A percentile compares a stretch with the other conserved stretches of the same genome.
phyloP scores from a whole-genome alignment of 176 grass and related monocot genomes.

The Rhipidocladum racemiflorum region DNA sequence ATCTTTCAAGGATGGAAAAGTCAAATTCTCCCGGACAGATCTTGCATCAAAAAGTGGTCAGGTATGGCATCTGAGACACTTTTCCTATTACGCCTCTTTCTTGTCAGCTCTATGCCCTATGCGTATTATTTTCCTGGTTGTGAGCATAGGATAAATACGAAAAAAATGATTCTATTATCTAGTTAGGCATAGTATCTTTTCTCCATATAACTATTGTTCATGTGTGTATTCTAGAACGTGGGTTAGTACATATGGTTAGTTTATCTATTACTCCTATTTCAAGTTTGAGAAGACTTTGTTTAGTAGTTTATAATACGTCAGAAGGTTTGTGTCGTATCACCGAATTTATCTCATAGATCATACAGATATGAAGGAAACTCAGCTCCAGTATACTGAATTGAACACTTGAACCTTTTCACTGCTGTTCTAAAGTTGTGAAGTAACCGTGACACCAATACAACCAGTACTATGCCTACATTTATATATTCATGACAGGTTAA shows the following conservation, averaged over 20 bases:
- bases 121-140: slow-evolving; percentile 20
- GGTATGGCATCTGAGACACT: slow-evolving; percentile 40
- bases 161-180: not conserved
- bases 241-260: not conserved
- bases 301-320: slow-evolving; percentile 8
- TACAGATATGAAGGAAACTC: not conserved
- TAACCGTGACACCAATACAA: not conserved
- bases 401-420: not conserved
- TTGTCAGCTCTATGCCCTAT: slow-evolving; percentile 18
- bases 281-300: slow-evolving; percentile 1
- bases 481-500: not conserved
- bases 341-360: slow-evolving; percentile 6
- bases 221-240: not conserved
- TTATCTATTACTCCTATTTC: not conserved
- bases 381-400: not conserved
- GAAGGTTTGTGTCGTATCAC: not conserved
- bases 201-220: not conserved
- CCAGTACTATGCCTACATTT: not conserved
- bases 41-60: slow-evolving; percentile 31
- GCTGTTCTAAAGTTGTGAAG: not conserved
- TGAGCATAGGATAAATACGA: not conserved
- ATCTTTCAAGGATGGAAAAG: slow-evolving; percentile 52
- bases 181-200: not conserved
- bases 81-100: slow-evolving; percentile 26
- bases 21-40: not conserved